These are phyloP conservation scores for Talaromyces sp. DNA, from an alignment of 2,329 filamentous ascomycete genomes.

Conservation along the genomic window DNA sequence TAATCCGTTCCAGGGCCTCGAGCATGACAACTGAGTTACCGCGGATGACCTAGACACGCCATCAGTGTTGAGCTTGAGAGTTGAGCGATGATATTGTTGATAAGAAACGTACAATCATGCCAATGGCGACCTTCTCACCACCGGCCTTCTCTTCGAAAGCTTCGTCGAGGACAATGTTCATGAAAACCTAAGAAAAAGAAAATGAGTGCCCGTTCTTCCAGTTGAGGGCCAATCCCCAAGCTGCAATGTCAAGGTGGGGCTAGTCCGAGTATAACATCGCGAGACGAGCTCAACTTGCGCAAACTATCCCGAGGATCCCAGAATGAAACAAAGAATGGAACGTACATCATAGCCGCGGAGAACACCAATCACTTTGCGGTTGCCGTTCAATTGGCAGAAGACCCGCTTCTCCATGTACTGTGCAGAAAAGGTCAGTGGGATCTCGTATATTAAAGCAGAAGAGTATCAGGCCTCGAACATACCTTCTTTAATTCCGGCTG, in stretches of 20 bases:
- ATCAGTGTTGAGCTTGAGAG: constrained; percentile 9
- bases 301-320: not conserved
- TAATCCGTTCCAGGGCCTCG: constrained; percentile 60
- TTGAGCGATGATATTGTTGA: no score
- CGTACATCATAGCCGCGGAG: constrained; percentile 94
- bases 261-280: not conserved
- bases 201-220: not conserved
- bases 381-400: constrained; percentile 96
- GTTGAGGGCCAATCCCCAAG: not conserved
- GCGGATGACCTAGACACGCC: constrained; percentile 73
- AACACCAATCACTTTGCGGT: constrained; percentile 93
- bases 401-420: constrained; percentile 99
- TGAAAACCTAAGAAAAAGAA: constrained; percentile 70
- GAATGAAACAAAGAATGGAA: constrained; percentile 4
- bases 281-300: not conserved
- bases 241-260: not conserved
- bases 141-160: constrained; percentile 92
- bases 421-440: constrained; percentile 19
- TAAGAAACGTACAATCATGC: constrained; percentile 75
- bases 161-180: constrained; percentile 97
- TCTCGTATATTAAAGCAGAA: not conserved
- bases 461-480: constrained; percentile 24
- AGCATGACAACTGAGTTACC: constrained; percentile 99
- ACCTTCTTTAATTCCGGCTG: constrained; percentile 99
- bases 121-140: constrained; percentile 85